Percentiles rank a stretch among this genome's conserved stretches.
These are phyloP conservation scores for Cystofilobasidium capitatum DNA, from an alignment of 768 basidiomycete genomes.

Conservation along the genomic window DNA sequence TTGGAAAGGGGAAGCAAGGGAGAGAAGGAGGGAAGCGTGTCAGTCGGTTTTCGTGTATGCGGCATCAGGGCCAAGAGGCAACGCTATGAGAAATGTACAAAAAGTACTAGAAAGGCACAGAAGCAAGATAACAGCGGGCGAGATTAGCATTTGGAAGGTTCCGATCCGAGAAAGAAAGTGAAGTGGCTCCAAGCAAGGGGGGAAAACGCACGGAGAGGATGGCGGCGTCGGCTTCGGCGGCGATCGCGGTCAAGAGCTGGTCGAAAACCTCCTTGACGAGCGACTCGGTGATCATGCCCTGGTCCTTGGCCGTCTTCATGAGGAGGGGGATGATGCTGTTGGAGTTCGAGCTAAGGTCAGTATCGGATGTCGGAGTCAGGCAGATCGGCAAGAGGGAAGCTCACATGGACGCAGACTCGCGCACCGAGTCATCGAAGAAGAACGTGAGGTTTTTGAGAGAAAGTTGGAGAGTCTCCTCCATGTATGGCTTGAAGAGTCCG, in stretches of 20 bases:
- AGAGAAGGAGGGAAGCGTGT: background rate
- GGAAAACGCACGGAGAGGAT: slow-evolving; percentile 57
- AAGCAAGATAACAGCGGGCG: background rate
- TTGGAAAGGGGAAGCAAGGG: background rate
- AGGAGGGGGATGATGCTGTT: background rate
- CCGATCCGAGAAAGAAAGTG: slow-evolving; percentile 49
- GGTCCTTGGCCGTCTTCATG: slow-evolving; percentile 42
- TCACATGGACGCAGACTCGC: slow-evolving; percentile 67
- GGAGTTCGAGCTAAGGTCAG: background rate
- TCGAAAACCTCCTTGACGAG: slow-evolving; percentile 58
- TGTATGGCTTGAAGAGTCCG: slow-evolving; percentile 59
- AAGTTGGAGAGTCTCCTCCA: slow-evolving; percentile 61
- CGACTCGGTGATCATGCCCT: slow-evolving; percentile 50
- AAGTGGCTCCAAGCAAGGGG: slow-evolving; percentile 62
- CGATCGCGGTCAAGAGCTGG: slow-evolving; percentile 56
- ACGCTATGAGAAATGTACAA: background rate
- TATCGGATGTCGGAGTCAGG: background rate
- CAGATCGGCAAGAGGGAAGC: slow-evolving; percentile 29
- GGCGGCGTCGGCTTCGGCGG: slow-evolving; percentile 60
- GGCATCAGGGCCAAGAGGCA: no score
- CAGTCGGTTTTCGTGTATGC: no score
- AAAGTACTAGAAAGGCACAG: background rate
- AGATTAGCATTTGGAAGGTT: background rate
- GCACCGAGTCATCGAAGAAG: slow-evolving; percentile 74
- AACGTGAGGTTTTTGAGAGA: slow-evolving; percentile 61